Base-by-base conservation (phyloP, 1,284 basidiomycete species). In the Cryptococcus hybrid region DNA sequence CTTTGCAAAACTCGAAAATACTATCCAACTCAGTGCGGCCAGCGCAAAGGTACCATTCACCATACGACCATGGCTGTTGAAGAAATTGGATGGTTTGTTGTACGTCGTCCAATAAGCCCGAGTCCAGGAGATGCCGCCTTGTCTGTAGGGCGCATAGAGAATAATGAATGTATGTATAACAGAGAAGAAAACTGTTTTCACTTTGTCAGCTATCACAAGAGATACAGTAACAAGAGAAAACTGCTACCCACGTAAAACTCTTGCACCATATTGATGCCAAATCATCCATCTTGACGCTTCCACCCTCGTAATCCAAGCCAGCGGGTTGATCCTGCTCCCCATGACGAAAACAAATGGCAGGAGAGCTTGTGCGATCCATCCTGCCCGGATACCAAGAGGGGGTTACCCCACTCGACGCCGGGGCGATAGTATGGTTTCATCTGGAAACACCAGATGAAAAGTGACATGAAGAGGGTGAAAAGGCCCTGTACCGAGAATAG, bases 1-100 rank as follows among this genome's bases (percentile, higher is more conserved):
- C 13, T 51, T 56, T 39, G 54, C 54, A 34, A 56, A 56, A 36
- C 54, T 56, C 8, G 48, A 51, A 44, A 56, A 56, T 11, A 56
- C 54, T n/a, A 51, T 56, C 54, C 54, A 56, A 6, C 24, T 35
- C 47, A 56, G 48, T n/a, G 42, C 39, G 11, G 42, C 54, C n/a
- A 56, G 35, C 7, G 54, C 54, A 9, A 50, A 15, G 4, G 54
- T 51, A 7, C 54, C 54, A 24, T 56, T 56, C 40, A 48, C 39
- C 11, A 56, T 34, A 13, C 37, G 37, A 37, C 37, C 47, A 30
- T 51, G 42, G n/a, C 3, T 36, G 13, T 24, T 50, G 34, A 50
- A 56, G n/a, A 50, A 56, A 9, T 42, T 48, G 11, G 34, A n/a
- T 36, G 34, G 37, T n/a, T 30, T 9, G 15, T 35, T 48, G 47